Evolutionary conservation across 805 yeast species (phyloP).

Genomic region (Pichia nanzhaoensis): DNA sequence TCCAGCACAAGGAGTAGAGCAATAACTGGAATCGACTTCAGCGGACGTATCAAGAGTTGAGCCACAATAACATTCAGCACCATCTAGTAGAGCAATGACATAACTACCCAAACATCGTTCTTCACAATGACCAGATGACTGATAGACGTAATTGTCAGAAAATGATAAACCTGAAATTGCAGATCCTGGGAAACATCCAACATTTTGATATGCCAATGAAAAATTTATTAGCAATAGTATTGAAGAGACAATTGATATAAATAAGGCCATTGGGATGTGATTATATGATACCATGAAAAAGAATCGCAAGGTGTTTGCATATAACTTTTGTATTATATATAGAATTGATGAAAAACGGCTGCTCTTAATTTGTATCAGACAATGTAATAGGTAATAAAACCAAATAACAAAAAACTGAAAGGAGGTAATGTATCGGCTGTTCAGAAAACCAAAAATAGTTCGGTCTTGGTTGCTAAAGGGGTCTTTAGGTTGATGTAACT

Average conservation of each 20-base stretch:
- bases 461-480: no score
- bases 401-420: no score
- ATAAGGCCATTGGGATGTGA: background rate
- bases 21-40: slow-evolving; percentile 28
- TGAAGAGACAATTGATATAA: background rate
- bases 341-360: no score
- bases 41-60: slow-evolving; percentile 31
- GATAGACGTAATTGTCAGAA: slow-evolving; percentile 47
- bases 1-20: slow-evolving; percentile 50
- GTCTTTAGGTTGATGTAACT: no score
- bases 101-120: slow-evolving; percentile 37
- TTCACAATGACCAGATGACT: slow-evolving; percentile 57
- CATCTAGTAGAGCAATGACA: slow-evolving; percentile 42
- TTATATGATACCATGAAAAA: no score
- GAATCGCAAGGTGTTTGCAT: no score
- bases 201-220: slow-evolving; percentile 13
- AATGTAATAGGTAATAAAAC: no score
- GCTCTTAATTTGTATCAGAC: no score
- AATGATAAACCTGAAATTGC: slow-evolving; percentile 28
- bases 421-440: no score
- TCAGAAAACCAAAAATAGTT: no score
- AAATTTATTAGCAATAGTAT: background rate
- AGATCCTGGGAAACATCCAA: slow-evolving; percentile 26
- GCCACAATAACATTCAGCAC: slow-evolving; percentile 65
- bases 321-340: no score